Base-by-base conservation (phyloP, 2,329 filamentous ascomycete genomes). In the Trichoderma guizhouense region DNA sequence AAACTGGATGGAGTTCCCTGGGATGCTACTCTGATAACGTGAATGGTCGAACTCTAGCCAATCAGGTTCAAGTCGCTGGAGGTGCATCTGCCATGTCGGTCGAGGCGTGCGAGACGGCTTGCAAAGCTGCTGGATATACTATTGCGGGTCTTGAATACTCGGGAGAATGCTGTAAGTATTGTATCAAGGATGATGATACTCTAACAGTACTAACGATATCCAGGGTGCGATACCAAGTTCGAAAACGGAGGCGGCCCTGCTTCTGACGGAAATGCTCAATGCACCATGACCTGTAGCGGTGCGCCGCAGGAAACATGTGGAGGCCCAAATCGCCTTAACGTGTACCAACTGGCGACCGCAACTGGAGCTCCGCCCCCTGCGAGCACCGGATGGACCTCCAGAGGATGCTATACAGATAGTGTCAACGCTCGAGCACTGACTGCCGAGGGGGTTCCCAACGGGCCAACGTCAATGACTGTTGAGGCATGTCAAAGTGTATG, bases 251-350 rank as follows among this genome's bases (percentile, higher is more conserved):
- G 63, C 18, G 63, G 43, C 12, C 63, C 63, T 32, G 63, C 63
- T 12, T 34, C 63, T 53, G 63, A 65, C n/a, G 63, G 63, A 65
- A 65, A 34, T 36, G 63, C 63, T 18, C 63, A 65, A n/a, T 65
- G 63, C n/a, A 65, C 63, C 28, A 65, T 65, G 63, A 65, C 63
- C 34, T 65, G 63, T 11, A 65, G 63, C 43, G 63, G 63, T 55
- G 63, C 63, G 7, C 63, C 63, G 7, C 28, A 34, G 14, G 28
- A 65, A 53, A 65, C 63, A 30, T 65, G 63, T 15, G 63, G 63
- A 53, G 63, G 63, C 28, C 28, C 63, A 14, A 53, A 65, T 24
- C 63, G 63, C 28, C 63, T 65, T n/a, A 30, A 65, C 15, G 63
- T 65, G 24, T 65, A 65, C 30, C 24, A 12, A n/a, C 4, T 65